Evolutionary conservation across 495 filamentous ascomycete species (phyloP).

Genomic region (Xylaria sp.): DNA sequence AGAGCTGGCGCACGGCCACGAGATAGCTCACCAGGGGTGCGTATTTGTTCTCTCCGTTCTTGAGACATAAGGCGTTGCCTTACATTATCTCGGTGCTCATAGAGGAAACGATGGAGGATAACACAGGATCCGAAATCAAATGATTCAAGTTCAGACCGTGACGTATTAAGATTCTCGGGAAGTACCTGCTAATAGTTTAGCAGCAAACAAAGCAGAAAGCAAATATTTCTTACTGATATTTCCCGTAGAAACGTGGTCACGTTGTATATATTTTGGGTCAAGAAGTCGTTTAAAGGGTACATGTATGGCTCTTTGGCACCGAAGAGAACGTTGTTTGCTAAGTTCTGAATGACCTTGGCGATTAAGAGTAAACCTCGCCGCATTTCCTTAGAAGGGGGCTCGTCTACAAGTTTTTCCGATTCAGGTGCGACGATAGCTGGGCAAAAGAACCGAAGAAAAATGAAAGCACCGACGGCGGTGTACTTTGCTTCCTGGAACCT

Average conservation of each 20-base stretch:
- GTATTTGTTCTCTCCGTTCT: conserved; percentile 59
- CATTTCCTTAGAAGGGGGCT: conserved; percentile 68
- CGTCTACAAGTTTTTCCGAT: conserved; percentile 64
- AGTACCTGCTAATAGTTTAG: conserved; percentile 42
- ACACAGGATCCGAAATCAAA: conserved; percentile 74
- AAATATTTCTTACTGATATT: conserved; percentile 57
- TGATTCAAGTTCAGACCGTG: conserved; percentile 52
- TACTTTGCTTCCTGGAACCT: conserved; percentile 73
- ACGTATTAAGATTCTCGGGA: conserved; percentile 44
- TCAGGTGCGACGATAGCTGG: conserved; percentile 73
- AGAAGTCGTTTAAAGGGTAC: conserved; percentile 70
- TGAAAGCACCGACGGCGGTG: conserved; percentile 72
- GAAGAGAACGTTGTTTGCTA: conserved; percentile 73
- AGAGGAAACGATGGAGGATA: conserved; percentile 68
- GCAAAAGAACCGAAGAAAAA: conserved; percentile 73
- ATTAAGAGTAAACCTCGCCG: conserved; percentile 68
- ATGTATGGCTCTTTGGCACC: conserved; percentile 75
- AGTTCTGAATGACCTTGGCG: conserved; percentile 71
- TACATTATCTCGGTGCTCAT: conserved; percentile 73
- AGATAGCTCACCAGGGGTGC: conserved; percentile 55
- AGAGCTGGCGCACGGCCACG: conserved; percentile 55
- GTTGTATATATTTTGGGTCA: conserved; percentile 67
- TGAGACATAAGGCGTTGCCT: conserved; percentile 65
- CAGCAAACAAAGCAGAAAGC: background rate
- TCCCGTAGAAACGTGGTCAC: conserved; percentile 68